phyloP scores from a whole-genome alignment of 176 grass and related monocot genomes.

The Tillandsia leiboldiana region DNA sequence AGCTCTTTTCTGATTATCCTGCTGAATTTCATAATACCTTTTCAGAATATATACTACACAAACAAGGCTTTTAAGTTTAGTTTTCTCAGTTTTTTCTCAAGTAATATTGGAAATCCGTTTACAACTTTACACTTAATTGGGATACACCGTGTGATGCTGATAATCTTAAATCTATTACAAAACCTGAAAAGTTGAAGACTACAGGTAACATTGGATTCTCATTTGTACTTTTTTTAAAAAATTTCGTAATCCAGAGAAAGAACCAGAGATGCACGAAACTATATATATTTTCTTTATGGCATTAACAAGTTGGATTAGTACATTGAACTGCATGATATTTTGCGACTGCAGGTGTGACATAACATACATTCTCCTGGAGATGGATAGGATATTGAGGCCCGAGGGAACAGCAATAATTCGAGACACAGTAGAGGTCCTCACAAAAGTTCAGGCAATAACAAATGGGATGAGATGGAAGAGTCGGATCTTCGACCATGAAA shows the following conservation, averaged over 20 bases:
- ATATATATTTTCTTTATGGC: neutral
- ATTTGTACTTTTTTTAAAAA: neutral
- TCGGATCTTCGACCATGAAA: conserved; percentile 50
- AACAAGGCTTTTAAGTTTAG: neutral
- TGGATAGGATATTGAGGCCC: conserved; percentile 79
- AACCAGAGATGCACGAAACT: neutral
- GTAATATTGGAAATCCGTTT: neutral
- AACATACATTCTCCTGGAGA: conserved; percentile 82
- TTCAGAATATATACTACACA: too few relatives aligned
- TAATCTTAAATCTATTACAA: neutral
- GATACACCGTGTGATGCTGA: neutral
- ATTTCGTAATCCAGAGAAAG: neutral
- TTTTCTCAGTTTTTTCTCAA: too few relatives aligned
- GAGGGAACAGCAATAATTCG: conserved; percentile 73
- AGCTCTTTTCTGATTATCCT: too few relatives aligned
- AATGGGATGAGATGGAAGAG: conserved; percentile 62
- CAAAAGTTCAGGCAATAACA: conserved; percentile 50
- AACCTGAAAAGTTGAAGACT: neutral
- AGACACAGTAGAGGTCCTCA: conserved; percentile 53
- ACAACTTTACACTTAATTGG: neutral
- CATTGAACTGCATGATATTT: conserved; percentile 9
- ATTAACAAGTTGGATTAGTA: neutral
- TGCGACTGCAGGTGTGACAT: conserved; percentile 47
- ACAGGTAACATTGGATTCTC: neutral
- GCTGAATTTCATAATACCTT: too few relatives aligned